phyloP scores from a whole-genome alignment of 441 rosid species.

The Manihot esculenta region DNA sequence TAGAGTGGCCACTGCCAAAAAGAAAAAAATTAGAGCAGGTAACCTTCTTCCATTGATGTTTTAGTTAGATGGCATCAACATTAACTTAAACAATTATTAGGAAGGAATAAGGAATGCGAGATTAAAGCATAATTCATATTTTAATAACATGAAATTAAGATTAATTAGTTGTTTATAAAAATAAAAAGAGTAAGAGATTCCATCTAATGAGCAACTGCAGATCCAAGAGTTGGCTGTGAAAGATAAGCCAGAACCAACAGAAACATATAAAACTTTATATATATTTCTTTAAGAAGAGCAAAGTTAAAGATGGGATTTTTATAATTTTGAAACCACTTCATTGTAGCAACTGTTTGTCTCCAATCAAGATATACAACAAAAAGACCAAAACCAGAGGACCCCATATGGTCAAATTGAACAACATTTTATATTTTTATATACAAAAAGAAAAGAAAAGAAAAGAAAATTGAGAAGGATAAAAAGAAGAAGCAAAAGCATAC shows the following conservation, averaged over 20 bases:
- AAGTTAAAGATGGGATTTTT: no score
- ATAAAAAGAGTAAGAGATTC: neutral
- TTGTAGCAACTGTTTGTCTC: constrained; percentile 25
- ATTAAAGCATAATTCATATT: neutral
- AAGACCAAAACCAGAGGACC: constrained; percentile 24
- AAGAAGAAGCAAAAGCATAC: neutral
- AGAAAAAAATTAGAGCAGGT: neutral
- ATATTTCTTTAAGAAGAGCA: constrained; percentile 1
- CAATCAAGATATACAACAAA: constrained; percentile 23
- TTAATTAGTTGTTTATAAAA: neutral
- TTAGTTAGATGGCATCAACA: neutral
- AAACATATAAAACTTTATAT: neutral
- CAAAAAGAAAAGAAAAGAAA: constrained; percentile 5
- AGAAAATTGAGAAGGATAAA: constrained; percentile 2
- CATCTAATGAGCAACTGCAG: constrained; percentile 4
- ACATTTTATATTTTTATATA: neutral
- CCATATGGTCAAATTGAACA: constrained; percentile 12
- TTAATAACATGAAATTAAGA: neutral
- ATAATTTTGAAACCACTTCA: constrained; percentile 16
- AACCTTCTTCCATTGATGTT: neutral
- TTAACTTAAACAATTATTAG: neutral
- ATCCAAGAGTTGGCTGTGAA: constrained; percentile 16
- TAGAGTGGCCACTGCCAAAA: no score
- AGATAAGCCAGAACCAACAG: neutral
- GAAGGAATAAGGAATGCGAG: neutral